These are phyloP conservation scores for Suillus occidentalis DNA, from an alignment of 768 basidiomycete genomes.

Conservation along the genomic window DNA sequence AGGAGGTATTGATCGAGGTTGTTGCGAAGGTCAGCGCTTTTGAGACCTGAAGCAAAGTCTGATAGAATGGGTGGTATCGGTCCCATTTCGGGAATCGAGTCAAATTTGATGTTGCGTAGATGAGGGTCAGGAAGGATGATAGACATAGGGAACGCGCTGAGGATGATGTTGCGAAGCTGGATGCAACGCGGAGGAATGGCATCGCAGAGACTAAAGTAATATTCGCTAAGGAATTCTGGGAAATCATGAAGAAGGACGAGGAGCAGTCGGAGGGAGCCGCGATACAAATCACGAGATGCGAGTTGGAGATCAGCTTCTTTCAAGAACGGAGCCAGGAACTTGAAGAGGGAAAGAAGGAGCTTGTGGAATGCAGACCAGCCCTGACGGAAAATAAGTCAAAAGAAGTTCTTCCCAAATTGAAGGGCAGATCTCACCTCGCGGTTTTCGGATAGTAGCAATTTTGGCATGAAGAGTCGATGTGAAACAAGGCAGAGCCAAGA, in stretches of 20 bases:
- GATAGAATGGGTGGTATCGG: slow-evolving; percentile 88
- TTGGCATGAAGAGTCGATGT: slow-evolving; percentile 97
- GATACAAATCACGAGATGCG: too few species aligned
- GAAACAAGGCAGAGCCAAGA: slow-evolving; percentile 98
- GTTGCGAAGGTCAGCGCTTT: slow-evolving; percentile 73
- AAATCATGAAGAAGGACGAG: slow-evolving; percentile 98
- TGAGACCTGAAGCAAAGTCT: slow-evolving; percentile 84
- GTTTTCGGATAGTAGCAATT: slow-evolving; percentile 82
- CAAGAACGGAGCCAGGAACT: slow-evolving; percentile 73
- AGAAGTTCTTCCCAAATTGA: slow-evolving; percentile 5
- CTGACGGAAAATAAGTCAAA: slow-evolving; percentile 35
- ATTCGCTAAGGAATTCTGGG: slow-evolving; percentile 96
- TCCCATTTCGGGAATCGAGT: slow-evolving; percentile 85
- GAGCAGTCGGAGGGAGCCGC: slow-evolving; percentile 82
- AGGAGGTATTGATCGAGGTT: slow-evolving; percentile 86
- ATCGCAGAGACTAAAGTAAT: slow-evolving; percentile 95
- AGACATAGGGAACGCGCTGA: slow-evolving; percentile 89
- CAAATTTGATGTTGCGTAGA: slow-evolving; percentile 70
- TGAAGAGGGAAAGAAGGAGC: slow-evolving; percentile 88
- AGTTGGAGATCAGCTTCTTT: too few species aligned
- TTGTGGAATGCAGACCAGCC: slow-evolving; percentile 98
- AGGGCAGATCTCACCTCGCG: slow-evolving; percentile 59
- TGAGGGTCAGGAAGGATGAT: slow-evolving; percentile 85
- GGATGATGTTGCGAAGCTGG: slow-evolving; percentile 94
- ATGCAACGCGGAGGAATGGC: slow-evolving; percentile 91